These are phyloP conservation scores for Suhomyces guaymorum DNA, from an alignment of 1,139 yeast genomes.

Conservation along the genomic window DNA sequence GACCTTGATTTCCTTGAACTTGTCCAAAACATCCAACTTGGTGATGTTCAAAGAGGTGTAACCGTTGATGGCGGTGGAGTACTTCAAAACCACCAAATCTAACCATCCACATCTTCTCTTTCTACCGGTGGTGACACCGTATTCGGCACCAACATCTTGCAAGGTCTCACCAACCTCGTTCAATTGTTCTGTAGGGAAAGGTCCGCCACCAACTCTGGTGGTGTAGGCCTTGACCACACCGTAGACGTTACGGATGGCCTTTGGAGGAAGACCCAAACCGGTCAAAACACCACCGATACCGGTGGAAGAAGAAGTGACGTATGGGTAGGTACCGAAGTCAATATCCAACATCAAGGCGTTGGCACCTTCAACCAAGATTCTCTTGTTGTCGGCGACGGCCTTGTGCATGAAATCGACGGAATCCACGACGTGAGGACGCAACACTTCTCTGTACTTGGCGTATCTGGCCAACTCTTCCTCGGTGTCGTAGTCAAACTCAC, in stretches of 20 bases:
- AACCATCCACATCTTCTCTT: slow-evolving; percentile 99
- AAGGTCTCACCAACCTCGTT: slow-evolving; percentile 83
- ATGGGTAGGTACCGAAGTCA: slow-evolving; percentile 98
- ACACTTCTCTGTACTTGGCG: slow-evolving; percentile 68
- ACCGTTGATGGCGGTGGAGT: slow-evolving; percentile 89
- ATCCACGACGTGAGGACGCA: slow-evolving; percentile 92
- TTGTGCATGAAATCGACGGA: slow-evolving; percentile 87
- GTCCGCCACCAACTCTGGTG: slow-evolving; percentile 99
- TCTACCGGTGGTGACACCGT: slow-evolving; percentile 98
- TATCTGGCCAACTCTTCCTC: slow-evolving; percentile 79
- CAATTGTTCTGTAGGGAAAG: slow-evolving; percentile 97
- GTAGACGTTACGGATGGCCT: slow-evolving; percentile 70
- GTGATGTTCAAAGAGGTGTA: slow-evolving; percentile 93
- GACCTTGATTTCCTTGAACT: slow-evolving; percentile 82
- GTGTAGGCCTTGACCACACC: slow-evolving; percentile 99
- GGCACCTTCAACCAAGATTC: slow-evolving; percentile 95
- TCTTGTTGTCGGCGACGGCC: slow-evolving; percentile 76
- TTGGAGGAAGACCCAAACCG: slow-evolving; percentile 95
- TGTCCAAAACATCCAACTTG: slow-evolving; percentile 90
- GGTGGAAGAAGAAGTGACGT: slow-evolving; percentile 92
- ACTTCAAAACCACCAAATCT: slow-evolving; percentile 90
- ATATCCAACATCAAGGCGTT: slow-evolving; percentile 97
- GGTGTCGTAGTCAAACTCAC: slow-evolving; percentile 83
- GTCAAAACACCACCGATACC: slow-evolving; percentile 98
- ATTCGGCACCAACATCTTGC: slow-evolving; percentile 92